Base-by-base conservation (phyloP, 495 filamentous ascomycete genomes). In the Podospora pseudocomata region DNA sequence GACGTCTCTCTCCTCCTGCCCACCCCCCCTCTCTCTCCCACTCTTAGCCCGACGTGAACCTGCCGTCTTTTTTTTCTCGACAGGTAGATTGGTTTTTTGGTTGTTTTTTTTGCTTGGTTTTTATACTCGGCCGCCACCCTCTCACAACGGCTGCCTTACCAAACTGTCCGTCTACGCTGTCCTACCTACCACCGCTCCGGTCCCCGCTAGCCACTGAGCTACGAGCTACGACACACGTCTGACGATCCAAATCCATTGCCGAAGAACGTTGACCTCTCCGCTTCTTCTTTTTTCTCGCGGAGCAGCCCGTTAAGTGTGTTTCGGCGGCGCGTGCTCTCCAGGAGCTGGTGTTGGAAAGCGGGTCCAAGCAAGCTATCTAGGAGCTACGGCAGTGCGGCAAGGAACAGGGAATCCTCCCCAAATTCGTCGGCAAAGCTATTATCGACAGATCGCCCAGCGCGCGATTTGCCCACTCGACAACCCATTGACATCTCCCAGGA, bases 341-440 rank as follows among this genome's bases (percentile, higher is more conserved):
- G 19, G 59, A 61, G 26, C 16, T 26, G 27, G 59, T 19, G 30
- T 32, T 1, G 28, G 55, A 65, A 59, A 72, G 67, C 71, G 71
- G 71, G 71, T 69, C 69, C 69, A 64, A 63, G 23, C 23, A 23
- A 23, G 23, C 23, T 23, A 70, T 71, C 69, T 59, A 73, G 67
- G 58, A 70, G 63, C 70, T 60, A 65, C 69, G 67, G 67, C 67
- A 68, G 57, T 32, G 26, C 67, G 62, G 66, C 71, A 60, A 64
- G 71, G 64, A 71, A 71, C 68, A 67, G 67, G 39, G 39, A 65
- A 70, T 49, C 34, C 39, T 60, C 68, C 64, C 34, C 60, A 71
- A 60, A 27, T 16, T 13, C 44, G 28, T 7, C 26, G 23, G 27
- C 61, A 49, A 28, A 26, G 59, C 59, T 30, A 32, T 61, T 30